phyloP scores from a whole-genome alignment of 2,329 filamentous ascomycete species.

The Fusarium transvaalense region DNA sequence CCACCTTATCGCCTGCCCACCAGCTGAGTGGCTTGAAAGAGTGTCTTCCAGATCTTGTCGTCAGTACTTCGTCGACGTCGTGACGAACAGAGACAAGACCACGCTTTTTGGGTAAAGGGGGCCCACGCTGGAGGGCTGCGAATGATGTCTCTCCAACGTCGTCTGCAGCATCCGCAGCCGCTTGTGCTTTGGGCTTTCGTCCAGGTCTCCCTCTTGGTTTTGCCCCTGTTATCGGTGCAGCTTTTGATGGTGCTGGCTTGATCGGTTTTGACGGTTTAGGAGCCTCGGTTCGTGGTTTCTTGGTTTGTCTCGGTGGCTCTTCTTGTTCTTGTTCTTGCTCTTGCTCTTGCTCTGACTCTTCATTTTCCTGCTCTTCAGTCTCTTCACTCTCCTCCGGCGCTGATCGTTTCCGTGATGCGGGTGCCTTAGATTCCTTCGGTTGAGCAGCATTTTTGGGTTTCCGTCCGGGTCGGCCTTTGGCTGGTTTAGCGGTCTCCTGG shows the following conservation, averaged over 20 bases:
- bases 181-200: constrained; percentile 43
- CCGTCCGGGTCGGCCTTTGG: constrained; percentile 21
- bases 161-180: constrained; percentile 49
- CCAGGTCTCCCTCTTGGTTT: constrained; percentile 46
- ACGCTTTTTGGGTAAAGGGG: constrained; percentile 67
- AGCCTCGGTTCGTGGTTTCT: constrained; percentile 47
- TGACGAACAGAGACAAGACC: constrained; percentile 66
- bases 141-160: constrained; percentile 61
- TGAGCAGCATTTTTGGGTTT: constrained; percentile 34
- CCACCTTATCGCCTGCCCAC: constrained; percentile 86
- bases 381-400: constrained; percentile 32
- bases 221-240: constrained; percentile 37
- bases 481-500: constrained; percentile 6
- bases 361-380: constrained; percentile 30
- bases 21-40: constrained; percentile 84
- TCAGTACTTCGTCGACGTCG: constrained; percentile 64
- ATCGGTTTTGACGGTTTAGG: constrained; percentile 45
- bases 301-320: constrained; percentile 41
- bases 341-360: constrained; percentile 38
- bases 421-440: constrained; percentile 28
- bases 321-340: constrained; percentile 47
- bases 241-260: constrained; percentile 24
- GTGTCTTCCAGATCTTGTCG: constrained; percentile 80
- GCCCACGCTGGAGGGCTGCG: constrained; percentile 64
- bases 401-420: constrained; percentile 36